Conservation (phyloP, 2,329 filamentous ascomycete genomes). For the Madurella mycetomatis region DNA sequence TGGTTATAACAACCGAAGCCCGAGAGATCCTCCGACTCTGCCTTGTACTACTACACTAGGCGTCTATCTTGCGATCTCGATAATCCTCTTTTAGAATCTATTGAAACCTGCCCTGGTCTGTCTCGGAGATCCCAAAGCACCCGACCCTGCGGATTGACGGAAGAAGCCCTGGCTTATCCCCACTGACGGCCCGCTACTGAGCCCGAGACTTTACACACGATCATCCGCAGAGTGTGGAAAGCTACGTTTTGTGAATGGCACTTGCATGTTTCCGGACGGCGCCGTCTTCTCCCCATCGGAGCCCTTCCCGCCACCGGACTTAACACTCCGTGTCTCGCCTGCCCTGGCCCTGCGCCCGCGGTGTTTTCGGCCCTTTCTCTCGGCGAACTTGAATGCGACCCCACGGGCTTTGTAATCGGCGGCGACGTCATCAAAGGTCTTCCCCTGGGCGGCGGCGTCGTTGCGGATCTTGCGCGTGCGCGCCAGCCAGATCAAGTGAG, state of each 20-base stretch:
- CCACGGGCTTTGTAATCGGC: constrained; percentile 33
- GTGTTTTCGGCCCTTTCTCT: constrained; percentile 26
- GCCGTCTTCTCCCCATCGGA: not conserved
- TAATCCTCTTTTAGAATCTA: too few relatives aligned
- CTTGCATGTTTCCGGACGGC: not conserved
- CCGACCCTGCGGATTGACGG: too few relatives aligned
- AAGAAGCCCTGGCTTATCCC: too few relatives aligned
- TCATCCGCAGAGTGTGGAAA: not conserved
- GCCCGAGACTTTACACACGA: too few relatives aligned
- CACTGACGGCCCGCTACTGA: too few relatives aligned
- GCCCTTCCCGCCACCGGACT: not conserved
- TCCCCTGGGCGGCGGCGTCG: constrained; percentile 47
- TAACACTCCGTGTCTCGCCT: not conserved
- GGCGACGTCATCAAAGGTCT: constrained; percentile 52
- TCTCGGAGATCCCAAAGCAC: too few relatives aligned
- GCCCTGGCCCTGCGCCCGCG: not conserved
- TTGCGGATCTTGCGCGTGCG: constrained; percentile 49
- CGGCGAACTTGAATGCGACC: constrained; percentile 35
- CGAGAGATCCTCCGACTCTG: too few relatives aligned
- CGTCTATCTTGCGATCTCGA: too few relatives aligned
- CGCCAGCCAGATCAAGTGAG: constrained; percentile 55
- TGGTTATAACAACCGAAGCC: too few relatives aligned
- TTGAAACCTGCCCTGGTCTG: too few relatives aligned
- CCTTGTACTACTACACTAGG: too few relatives aligned
- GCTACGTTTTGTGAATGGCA: not conserved